phyloP scores from a whole-genome alignment of 2,329 filamentous ascomycete genomes.

The Aschersonia sp. region DNA sequence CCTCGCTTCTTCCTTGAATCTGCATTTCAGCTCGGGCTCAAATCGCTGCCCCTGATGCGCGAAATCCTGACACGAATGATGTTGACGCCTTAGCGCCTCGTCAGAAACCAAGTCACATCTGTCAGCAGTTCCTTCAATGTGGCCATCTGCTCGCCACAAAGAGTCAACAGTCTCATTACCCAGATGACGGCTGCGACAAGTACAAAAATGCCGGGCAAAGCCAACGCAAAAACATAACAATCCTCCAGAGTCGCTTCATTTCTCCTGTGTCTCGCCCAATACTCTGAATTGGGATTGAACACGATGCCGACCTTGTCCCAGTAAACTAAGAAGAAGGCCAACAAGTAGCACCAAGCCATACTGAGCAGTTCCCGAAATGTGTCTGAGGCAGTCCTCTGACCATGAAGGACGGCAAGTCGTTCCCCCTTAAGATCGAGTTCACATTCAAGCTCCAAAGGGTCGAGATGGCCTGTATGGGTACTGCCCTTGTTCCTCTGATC shows the following conservation, averaged over 20 bases:
- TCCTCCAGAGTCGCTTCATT: conserved; percentile 11
- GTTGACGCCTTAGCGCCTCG: not conserved
- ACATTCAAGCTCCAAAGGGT: not conserved
- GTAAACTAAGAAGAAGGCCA: conserved; percentile 12
- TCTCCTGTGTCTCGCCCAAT: conserved; percentile 15
- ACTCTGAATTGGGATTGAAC: conserved; percentile 21
- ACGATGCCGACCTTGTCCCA: conserved; percentile 22
- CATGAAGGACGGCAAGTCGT: not conserved
- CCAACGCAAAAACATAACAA: conserved; percentile 10
- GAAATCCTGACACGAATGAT: no score
- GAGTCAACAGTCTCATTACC: conserved; percentile 11
- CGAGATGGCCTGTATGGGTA: no score
- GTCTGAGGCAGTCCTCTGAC: not conserved
- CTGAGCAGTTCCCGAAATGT: not conserved
- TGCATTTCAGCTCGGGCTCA: no score
- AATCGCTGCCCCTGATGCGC: no score
- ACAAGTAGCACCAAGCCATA: conserved; percentile 2
- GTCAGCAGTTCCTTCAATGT: not conserved
- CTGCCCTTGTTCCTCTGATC: no score
- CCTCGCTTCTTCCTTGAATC: no score
- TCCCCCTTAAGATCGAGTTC: not conserved
- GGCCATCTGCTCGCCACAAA: conserved; percentile 5
- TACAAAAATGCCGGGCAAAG: conserved; percentile 12
- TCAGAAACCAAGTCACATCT: not conserved
- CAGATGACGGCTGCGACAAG: conserved; percentile 11